Base-by-base conservation (phyloP, 1,139 yeast species). In the Diutina rugosa region DNA sequence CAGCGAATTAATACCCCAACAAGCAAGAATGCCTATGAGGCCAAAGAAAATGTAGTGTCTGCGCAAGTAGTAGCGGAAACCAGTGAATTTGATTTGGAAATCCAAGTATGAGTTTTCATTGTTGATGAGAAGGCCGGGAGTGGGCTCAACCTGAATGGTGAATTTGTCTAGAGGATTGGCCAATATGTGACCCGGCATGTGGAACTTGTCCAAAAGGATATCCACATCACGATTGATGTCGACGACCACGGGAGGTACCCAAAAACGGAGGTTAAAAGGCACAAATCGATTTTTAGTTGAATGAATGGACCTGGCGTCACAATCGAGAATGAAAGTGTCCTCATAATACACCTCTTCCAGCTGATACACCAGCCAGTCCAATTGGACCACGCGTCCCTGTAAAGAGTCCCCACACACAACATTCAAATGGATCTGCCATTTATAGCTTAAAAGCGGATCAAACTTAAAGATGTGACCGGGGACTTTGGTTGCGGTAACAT, bases 31-130 rank as follows among this genome's bases (percentile, higher is more conserved):
- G 1, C 89, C 90, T 9, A 78, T 47, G 1, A 78, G n/a, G 58
- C 82, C 75, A 55, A 80, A 74, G 0, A 72, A 56, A 16, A 70
- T 63, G 57, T 77, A 79, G 64, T 82, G 79, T 55, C 77, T 71
- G 57, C 76, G 78, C 65, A 86, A 65, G 59, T 81, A 78, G 65
- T 77, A 82, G 46, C 88, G 69, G 55, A 85, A 65, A 0, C 91
- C 91, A 21, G 67, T 69, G 78, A 84, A 81, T 55, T 76, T 69
- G 10, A 71, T 64, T 26, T 60, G 63, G 35, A 64, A 58, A 51
- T 61, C 62, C n/a, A 63, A 44, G 10, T 52, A 54, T 6, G 63
- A 55, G 32, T 56, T 55, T 28, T 57, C 56, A 12, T 59, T 56
- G 54, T 63, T 61, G 44, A 49, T 49, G 12, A 49, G n/a, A 16